phyloP scores from a whole-genome alignment of 148 eudicot genomes.

The Rhododendron williamsianum region DNA sequence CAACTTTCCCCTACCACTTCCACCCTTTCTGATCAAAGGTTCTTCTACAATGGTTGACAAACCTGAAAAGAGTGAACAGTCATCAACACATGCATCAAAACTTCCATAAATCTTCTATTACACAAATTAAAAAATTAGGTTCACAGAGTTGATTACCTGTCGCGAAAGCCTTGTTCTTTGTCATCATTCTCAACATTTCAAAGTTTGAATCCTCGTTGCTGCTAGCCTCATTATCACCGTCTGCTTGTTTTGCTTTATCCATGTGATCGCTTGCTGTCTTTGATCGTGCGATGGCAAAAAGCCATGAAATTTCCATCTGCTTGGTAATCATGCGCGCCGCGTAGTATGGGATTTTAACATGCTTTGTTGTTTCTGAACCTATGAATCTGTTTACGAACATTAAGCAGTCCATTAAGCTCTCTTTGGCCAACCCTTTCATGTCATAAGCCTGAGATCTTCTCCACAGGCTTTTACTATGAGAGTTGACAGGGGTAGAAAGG shows the following conservation, averaged over 20 bases:
- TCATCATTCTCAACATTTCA: background rate
- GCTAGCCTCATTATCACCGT: background rate
- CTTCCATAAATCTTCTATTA: background rate
- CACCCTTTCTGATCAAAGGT: slow-evolving; percentile 14
- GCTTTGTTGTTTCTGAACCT: slow-evolving; percentile 13
- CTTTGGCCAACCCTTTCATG: slow-evolving; percentile 66
- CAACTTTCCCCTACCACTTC: slow-evolving; percentile 19
- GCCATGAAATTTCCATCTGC: slow-evolving; percentile 70
- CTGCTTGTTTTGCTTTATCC: slow-evolving; percentile 3
- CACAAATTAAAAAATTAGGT: background rate
- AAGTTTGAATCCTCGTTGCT: background rate
- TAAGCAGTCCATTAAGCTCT: slow-evolving; percentile 84
- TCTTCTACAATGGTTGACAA: slow-evolving; percentile 36
- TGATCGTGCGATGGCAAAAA: slow-evolving; percentile 33
- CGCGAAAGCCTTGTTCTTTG: slow-evolving; percentile 16
- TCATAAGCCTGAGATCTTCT: slow-evolving; percentile 94
- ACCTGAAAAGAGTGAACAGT: slow-evolving; percentile 18
- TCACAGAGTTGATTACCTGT: slow-evolving; percentile 14
- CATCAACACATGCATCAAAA: background rate
- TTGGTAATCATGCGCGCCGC: slow-evolving; percentile 64
- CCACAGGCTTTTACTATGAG: slow-evolving; percentile 80
- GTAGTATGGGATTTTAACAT: slow-evolving; percentile 43
- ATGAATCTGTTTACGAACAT: slow-evolving; percentile 45
- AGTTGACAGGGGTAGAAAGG: slow-evolving; percentile 42
- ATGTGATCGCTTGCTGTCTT: slow-evolving; percentile 21